Evolutionary conservation across 371 early-diverging fungal species (phyloP).

Genomic region (Nematocida parisii): DNA sequence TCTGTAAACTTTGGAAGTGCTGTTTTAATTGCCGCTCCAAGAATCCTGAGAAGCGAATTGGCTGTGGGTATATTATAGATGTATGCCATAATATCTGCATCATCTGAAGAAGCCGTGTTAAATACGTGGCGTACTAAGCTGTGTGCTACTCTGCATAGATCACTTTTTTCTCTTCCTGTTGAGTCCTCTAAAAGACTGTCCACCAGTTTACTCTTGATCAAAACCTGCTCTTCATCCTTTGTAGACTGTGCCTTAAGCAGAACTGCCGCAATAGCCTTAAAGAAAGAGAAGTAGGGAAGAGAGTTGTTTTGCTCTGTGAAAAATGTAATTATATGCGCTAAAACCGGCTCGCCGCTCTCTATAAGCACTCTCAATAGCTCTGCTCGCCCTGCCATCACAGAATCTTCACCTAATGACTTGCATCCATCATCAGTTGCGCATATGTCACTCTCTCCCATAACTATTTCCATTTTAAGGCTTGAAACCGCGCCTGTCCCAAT

Average conservation of each 20-base stretch:
- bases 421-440: slow-evolving; percentile 52
- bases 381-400: slow-evolving; percentile 26
- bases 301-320: background rate
- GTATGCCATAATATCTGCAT: slow-evolving; percentile 21
- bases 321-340: background rate
- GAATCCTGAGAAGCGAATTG: slow-evolving; percentile 10
- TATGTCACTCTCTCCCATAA: slow-evolving; percentile 50
- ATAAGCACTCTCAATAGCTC: background rate
- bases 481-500: background rate
- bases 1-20: slow-evolving; percentile 1
- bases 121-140: slow-evolving; percentile 3
- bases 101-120: background rate
- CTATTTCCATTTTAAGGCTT: slow-evolving; percentile 2
- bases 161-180: slow-evolving; percentile 21
- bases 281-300: slow-evolving; percentile 23
- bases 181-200: background rate
- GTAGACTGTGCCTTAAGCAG: background rate
- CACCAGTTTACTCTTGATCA: background rate
- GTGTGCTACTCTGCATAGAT: slow-evolving; percentile 15
- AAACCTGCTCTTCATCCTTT: background rate
- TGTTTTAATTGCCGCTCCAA: background rate
- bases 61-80: slow-evolving; percentile 16
- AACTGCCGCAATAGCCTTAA: slow-evolving; percentile 4
- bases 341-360: background rate
- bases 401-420: slow-evolving; percentile 44